Conservation (phyloP, 1,284 basidiomycete species). For the Boletus nobilissimus region DNA sequence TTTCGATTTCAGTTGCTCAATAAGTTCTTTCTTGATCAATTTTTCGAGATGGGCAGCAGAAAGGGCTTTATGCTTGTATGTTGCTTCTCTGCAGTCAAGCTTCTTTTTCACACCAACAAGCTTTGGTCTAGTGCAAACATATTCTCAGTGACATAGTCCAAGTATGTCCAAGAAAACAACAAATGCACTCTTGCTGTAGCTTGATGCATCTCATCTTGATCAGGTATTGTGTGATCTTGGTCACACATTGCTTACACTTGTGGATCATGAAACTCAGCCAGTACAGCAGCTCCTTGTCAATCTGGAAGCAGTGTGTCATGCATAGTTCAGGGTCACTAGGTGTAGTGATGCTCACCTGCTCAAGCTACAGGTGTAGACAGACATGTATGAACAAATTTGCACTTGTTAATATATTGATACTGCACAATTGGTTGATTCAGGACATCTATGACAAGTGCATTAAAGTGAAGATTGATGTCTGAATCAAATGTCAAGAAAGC, state of each 20-base stretch:
- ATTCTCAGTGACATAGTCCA: slow-evolving; percentile 2
- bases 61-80: slow-evolving; percentile 94
- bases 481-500: too few species aligned
- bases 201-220: slow-evolving; percentile 97
- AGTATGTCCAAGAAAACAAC: slow-evolving; percentile 8
- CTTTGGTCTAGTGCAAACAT: slow-evolving; percentile 73
- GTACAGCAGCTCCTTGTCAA: slow-evolving; percentile 94
- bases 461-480: too few species aligned
- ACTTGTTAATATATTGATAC: not conserved
- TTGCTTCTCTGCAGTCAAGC: slow-evolving; percentile 92
- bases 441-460: too few species aligned
- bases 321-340: not conserved
- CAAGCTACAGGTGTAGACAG: slow-evolving; percentile 30
- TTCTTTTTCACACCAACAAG: slow-evolving; percentile 98
- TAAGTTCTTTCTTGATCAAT: slow-evolving; percentile 95
- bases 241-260: slow-evolving; percentile 99
- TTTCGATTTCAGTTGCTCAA: slow-evolving; percentile 94
- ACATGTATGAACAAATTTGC: not conserved
- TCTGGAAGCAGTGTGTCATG: slow-evolving; percentile 57
- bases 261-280: slow-evolving; percentile 99
- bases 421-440: too few species aligned
- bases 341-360: too few species aligned
- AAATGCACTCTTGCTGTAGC: slow-evolving; percentile 86
- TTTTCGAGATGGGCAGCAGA: slow-evolving; percentile 94
- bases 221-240: slow-evolving; percentile 99